Evolutionary conservation across 148 eudicot genomes (phyloP).

Genomic region (Dianthus caryophyllus): DNA sequence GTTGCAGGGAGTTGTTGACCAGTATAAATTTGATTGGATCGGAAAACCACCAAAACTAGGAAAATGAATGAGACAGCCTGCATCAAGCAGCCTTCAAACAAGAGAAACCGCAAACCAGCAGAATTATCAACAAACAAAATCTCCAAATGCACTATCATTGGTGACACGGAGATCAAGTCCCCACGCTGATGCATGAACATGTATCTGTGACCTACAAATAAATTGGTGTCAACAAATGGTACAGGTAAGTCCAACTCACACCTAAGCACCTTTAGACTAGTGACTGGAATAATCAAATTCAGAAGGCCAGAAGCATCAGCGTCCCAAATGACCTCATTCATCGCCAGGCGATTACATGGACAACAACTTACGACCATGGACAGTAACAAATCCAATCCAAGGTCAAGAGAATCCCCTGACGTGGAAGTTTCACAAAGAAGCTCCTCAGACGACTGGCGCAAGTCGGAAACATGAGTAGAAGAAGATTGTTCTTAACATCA

Average conservation of each 20-base stretch:
- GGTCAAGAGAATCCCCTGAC: slow-evolving; percentile 21
- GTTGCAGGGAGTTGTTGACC: slow-evolving; percentile 61
- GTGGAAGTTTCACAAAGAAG: slow-evolving; percentile 18
- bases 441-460: slow-evolving; percentile 17
- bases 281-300: slow-evolving; percentile 30
- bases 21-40: slow-evolving; percentile 32
- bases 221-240: slow-evolving; percentile 23
- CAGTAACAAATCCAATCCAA: slow-evolving; percentile 20
- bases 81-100: slow-evolving; percentile 81
- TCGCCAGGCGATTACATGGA: slow-evolving; percentile 17
- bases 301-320: slow-evolving; percentile 38
- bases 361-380: slow-evolving; percentile 19
- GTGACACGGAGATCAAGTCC: slow-evolving; percentile 46
- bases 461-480: slow-evolving; percentile 4
- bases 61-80: slow-evolving; percentile 58
- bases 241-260: slow-evolving; percentile 29
- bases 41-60: slow-evolving; percentile 48
- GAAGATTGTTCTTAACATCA: no score
- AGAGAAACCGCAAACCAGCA: slow-evolving; percentile 65
- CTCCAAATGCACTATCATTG: slow-evolving; percentile 65
- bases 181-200: slow-evolving; percentile 54
- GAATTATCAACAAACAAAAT: slow-evolving; percentile 74
- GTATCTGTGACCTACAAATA: slow-evolving; percentile 32
- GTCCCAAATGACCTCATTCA: slow-evolving; percentile 34
- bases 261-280: slow-evolving; percentile 33